Conservation (phyloP, 116 monocot genomes). For the Phalaenopsis hybrid region DNA sequence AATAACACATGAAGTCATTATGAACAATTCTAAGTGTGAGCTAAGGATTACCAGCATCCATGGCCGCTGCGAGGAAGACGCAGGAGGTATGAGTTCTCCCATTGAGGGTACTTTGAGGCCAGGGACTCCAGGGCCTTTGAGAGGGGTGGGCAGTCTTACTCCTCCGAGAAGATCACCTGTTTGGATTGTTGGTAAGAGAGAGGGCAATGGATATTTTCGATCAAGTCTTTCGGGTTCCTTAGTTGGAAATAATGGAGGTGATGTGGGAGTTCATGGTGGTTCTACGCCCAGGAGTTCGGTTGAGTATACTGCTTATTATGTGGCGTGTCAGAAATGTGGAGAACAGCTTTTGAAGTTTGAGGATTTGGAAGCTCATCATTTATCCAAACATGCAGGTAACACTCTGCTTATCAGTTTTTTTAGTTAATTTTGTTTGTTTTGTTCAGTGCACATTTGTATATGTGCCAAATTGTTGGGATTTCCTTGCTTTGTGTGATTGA, state of each 20-base stretch:
- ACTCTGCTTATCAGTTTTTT: no score
- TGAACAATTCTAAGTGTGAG: conserved; percentile 51
- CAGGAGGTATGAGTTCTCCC: conserved; percentile 3
- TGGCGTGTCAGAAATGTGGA: conserved; percentile 52
- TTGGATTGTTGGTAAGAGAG: conserved; percentile 9
- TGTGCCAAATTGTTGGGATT: neutral
- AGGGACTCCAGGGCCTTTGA: conserved; percentile 39
- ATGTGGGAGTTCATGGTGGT: conserved; percentile 13
- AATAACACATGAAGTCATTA: conserved; percentile 60
- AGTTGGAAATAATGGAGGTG: conserved; percentile 14
- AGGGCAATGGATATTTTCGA: no score
- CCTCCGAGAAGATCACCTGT: conserved; percentile 34
- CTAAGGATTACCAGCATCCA: conserved; percentile 21
- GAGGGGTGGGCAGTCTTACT: conserved; percentile 14
- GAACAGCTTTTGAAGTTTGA: conserved; percentile 67
- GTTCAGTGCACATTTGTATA: no score
- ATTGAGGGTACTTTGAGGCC: conserved; percentile 35
- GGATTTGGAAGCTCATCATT: conserved; percentile 68
- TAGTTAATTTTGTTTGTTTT: no score
- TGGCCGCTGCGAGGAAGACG: neutral
- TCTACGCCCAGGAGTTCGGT: conserved; percentile 30
- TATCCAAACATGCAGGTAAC: conserved; percentile 82
- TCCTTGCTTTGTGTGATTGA: neutral
- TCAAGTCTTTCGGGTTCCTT: conserved; percentile 22
- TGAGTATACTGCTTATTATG: conserved; percentile 11